A percentile compares a stretch with the other conserved stretches of the same genome.
Evolutionary conservation across 1,139 yeast genomes (phyloP).

Genomic region (Kodamaea anthophila): DNA sequence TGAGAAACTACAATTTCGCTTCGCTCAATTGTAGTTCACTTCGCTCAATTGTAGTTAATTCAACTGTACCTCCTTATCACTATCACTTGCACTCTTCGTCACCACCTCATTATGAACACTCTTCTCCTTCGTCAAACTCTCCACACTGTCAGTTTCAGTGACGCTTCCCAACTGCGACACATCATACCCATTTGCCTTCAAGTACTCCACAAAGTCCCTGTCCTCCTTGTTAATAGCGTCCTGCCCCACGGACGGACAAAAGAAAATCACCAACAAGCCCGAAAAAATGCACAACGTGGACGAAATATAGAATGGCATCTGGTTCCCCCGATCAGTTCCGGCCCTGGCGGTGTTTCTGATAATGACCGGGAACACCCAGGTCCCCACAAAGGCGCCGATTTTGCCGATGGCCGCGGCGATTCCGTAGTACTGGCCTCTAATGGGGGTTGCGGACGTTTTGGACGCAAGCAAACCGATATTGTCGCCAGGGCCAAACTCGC

Average conservation of each 20-base stretch:
- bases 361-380: constrained; percentile 78
- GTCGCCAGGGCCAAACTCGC: constrained; percentile 95
- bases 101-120: no score
- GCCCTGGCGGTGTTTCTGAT: constrained; percentile 37
- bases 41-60: no score
- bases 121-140: no score
- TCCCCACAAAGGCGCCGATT: constrained; percentile 88
- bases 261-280: constrained; percentile 61
- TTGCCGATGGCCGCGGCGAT: constrained; percentile 89
- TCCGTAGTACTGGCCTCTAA: constrained; percentile 88
- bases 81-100: no score
- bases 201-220: constrained; percentile 57
- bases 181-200: constrained; percentile 55
- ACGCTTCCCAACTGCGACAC: constrained; percentile 37
- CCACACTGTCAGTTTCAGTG: no score
- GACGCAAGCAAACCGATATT: constrained; percentile 84
- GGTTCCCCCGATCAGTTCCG: constrained; percentile 49
- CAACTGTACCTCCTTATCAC: no score
- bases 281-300: constrained; percentile 71
- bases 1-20: no score
- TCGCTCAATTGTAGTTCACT: no score
- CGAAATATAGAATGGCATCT: constrained; percentile 79
- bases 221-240: constrained; percentile 79
- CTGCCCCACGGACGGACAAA: constrained; percentile 78
- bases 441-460: constrained; percentile 78